Evolutionary conservation across 164 flowering plant genomes (phyloP), one percentile per base, ranked within the genome.

Genomic region (Hamamelis virginiana): DNA sequence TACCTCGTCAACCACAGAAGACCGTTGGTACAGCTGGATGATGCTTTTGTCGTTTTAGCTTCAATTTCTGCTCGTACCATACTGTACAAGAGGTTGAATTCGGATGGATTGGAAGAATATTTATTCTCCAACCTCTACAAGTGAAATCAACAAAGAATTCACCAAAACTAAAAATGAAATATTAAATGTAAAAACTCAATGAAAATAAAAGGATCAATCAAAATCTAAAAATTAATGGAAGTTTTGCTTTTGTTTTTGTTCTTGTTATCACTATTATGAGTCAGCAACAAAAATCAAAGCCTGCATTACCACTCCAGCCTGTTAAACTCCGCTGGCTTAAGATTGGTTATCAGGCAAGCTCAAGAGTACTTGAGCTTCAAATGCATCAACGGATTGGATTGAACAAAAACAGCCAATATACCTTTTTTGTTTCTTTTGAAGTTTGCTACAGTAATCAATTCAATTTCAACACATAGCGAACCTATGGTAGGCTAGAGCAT

Each of bases 1-100:
- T 81, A 92, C 99, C 99, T 89, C 57, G 99, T 95, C 66, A 95
- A 76, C 99, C 99, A 95, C 43, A 92, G 92, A 74, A 95, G 94
- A 22, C 94, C 99, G 78, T 92, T 92, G 56, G 97, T 92, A 71
- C 98, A 95, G 65, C 99, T 95, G 33, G 97, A 91, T 63, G 97
- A 95, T 70, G 73, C 78, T 78, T 92, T 95, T 19, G 93, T 85
- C 9, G 96, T 86, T 73, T 86, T 89, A 71, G 91, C 79, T 62
- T 80, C 90, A 65, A 95, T 76, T 83, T 95, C 99, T 22, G 46
- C 85, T 77, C 75, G 78, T 52, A 92, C 87, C 82, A 92, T 80
- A 62, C 69, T 83, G 77, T 85, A 91, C 76, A 95, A 79, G 72
- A 78, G 70, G 66, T 83, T 83, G 76, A 78, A 95, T 66, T 85